Evolutionary conservation across 2,329 filamentous ascomycete species (phyloP).

Genomic region (Dactylellina haptotyla): DNA sequence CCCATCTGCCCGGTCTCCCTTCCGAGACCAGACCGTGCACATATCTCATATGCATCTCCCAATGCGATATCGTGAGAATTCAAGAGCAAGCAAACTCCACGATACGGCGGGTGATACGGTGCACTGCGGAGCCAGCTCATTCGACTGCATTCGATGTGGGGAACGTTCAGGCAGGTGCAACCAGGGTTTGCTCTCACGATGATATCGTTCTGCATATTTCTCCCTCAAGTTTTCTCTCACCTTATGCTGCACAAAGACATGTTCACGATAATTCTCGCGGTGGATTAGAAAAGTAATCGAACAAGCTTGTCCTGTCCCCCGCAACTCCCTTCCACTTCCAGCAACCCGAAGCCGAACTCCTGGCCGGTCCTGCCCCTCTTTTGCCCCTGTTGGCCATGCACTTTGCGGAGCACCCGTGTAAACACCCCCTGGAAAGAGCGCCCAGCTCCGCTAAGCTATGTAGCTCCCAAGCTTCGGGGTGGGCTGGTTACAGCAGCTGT

Average conservation of each 20-base stretch:
- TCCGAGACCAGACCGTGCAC: conserved; percentile 4
- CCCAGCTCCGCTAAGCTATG: too few species aligned
- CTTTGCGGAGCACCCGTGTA: too few species aligned
- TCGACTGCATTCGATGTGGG: not conserved
- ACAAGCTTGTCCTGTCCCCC: conserved; percentile 26
- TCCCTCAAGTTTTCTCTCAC: not conserved
- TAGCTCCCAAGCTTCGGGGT: too few species aligned
- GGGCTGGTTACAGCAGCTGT: too few species aligned
- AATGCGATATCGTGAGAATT: not conserved
- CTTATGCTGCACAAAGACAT: too few species aligned
- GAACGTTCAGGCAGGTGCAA: not conserved
- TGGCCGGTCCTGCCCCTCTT: not conserved
- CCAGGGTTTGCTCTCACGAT: not conserved
- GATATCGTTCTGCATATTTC: conserved; percentile 1
- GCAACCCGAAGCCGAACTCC: conserved; percentile 32
- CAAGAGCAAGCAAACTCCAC: conserved; percentile 13
- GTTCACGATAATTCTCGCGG: conserved; percentile 29
- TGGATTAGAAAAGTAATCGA: conserved; percentile 6
- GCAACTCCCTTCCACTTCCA: conserved; percentile 39
- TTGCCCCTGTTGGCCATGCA: too few species aligned
- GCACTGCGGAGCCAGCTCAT: not conserved
- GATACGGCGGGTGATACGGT: conserved; percentile 5
- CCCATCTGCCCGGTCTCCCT: conserved; percentile 1
- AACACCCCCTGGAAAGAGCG: too few species aligned
- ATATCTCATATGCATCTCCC: not conserved